Evolutionary conservation across 2,329 filamentous ascomycete species (phyloP).

Genomic region (Neophaeococcomyces aloes): DNA sequence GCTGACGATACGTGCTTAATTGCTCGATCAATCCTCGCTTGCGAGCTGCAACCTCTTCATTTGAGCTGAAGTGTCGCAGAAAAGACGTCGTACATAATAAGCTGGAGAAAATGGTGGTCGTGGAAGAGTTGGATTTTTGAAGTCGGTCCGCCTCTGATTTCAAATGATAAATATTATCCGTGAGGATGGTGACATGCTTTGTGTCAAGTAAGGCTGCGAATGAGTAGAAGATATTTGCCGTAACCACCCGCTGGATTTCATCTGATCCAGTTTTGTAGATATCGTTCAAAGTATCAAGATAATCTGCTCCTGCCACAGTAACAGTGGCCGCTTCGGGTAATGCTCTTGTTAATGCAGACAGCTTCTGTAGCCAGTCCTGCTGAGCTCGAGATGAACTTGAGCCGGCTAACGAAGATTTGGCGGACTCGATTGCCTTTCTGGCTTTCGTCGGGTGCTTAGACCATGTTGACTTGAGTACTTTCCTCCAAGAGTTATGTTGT

Average conservation of each 20-base stretch:
- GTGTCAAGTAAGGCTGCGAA: slow-evolving; percentile 59
- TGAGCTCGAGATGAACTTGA: slow-evolving; percentile 12
- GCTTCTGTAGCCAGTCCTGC: slow-evolving; percentile 24
- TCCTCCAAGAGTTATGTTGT: slow-evolving; percentile 13
- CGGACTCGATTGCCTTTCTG: slow-evolving; percentile 11
- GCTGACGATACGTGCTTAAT: slow-evolving; percentile 30
- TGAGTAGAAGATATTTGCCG: slow-evolving; percentile 65
- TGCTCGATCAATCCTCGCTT: slow-evolving; percentile 33
- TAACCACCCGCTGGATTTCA: slow-evolving; percentile 53
- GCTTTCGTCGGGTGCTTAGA: slow-evolving; percentile 10
- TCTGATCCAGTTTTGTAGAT: slow-evolving; percentile 29
- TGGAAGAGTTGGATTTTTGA: slow-evolving; percentile 29
- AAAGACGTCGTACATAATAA: slow-evolving; percentile 72
- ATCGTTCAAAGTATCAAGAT: slow-evolving; percentile 58
- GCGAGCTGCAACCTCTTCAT: slow-evolving; percentile 26
- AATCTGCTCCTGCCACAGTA: slow-evolving; percentile 77
- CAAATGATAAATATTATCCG: slow-evolving; percentile 74
- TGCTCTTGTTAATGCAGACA: slow-evolving; percentile 32
- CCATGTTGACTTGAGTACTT: slow-evolving; percentile 13
- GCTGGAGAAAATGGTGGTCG: slow-evolving; percentile 62
- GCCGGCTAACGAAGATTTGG: slow-evolving; percentile 10
- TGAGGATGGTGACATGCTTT: slow-evolving; percentile 62
- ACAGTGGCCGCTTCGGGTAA: slow-evolving; percentile 41
- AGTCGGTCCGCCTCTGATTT: slow-evolving; percentile 61
- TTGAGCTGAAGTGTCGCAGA: slow-evolving; percentile 37